These are phyloP conservation scores for Daldinia loculata DNA, from an alignment of 495 filamentous ascomycete species.

Conservation along the genomic window DNA sequence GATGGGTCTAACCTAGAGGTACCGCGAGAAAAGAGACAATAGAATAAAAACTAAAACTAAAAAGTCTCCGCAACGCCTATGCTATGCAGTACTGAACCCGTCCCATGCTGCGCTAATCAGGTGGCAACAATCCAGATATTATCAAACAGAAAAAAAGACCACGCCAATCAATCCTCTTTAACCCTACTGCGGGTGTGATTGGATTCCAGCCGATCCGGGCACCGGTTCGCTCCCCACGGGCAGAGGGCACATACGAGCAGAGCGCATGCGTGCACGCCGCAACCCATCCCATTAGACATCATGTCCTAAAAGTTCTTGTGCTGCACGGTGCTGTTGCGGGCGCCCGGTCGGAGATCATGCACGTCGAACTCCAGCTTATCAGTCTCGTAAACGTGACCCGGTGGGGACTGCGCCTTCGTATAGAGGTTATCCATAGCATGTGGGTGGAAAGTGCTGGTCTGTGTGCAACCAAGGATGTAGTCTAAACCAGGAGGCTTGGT, in stretches of 20 bases:
- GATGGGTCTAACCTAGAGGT: neutral
- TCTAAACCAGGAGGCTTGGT: constrained; percentile 91
- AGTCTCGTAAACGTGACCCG: constrained; percentile 87
- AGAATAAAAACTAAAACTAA: constrained; percentile 3
- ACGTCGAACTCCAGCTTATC: constrained; percentile 77
- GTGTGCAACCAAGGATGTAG: constrained; percentile 76
- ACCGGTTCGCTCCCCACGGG: constrained; percentile 3
- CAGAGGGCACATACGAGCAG: constrained; percentile 17
- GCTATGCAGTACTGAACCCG: constrained; percentile 36
- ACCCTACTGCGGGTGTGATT: neutral
- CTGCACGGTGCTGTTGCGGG: constrained; percentile 33
- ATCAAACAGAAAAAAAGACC: neutral
- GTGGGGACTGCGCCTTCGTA: constrained; percentile 76
- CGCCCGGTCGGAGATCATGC: constrained; percentile 74
- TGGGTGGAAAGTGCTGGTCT: constrained; percentile 82
- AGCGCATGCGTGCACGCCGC: constrained; percentile 28
- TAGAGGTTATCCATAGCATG: constrained; percentile 72
- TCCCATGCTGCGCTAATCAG: constrained; percentile 11
- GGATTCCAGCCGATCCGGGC: neutral
- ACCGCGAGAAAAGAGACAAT: neutral
- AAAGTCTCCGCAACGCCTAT: constrained; percentile 34
- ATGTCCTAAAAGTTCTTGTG: constrained; percentile 42
- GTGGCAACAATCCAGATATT: neutral
- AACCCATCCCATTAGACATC: constrained; percentile 37
- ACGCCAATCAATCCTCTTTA: constrained; percentile 18